Conservation (phyloP, 73 alveolate species). For the Paramecium primaurelia region DNA sequence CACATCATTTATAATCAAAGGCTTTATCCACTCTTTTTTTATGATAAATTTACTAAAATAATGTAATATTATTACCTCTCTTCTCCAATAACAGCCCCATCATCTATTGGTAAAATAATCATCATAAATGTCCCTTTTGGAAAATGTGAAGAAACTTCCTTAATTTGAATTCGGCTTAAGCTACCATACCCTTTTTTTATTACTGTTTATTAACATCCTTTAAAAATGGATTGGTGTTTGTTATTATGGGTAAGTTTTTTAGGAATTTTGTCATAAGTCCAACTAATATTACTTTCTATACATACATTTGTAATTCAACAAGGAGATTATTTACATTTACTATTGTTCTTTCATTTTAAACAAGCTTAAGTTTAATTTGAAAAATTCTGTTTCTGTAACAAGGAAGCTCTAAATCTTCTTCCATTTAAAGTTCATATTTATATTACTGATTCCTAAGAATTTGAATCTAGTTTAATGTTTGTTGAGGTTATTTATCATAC, state of each 20-base stretch:
- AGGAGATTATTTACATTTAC: neutral
- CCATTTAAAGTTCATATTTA: constrained; percentile 22
- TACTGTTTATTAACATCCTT: constrained; percentile 31
- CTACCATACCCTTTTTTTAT: constrained; percentile 12
- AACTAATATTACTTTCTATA: neutral
- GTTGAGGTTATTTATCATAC: neutral
- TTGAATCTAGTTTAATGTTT: neutral
- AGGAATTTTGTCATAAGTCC: constrained; percentile 40
- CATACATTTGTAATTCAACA: constrained; percentile 21
- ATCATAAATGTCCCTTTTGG: constrained; percentile 34
- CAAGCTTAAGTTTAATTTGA: neutral
- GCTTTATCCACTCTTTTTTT: constrained; percentile 32
- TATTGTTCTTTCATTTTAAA: neutral
- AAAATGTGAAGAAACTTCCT: constrained; percentile 45
- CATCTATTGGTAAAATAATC: neutral
- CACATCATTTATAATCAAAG: neutral
- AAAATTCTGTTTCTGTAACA: constrained; percentile 36
- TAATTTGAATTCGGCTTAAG: neutral
- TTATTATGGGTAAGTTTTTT: constrained; percentile 23
- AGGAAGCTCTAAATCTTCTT: neutral
- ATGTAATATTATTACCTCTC: neutral
- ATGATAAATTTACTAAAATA: neutral
- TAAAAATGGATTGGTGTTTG: neutral
- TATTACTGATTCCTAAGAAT: neutral
- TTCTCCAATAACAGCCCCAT: neutral